phyloP scores from a whole-genome alignment of 148 eudicot genomes.

The Diospyros kaki region DNA sequence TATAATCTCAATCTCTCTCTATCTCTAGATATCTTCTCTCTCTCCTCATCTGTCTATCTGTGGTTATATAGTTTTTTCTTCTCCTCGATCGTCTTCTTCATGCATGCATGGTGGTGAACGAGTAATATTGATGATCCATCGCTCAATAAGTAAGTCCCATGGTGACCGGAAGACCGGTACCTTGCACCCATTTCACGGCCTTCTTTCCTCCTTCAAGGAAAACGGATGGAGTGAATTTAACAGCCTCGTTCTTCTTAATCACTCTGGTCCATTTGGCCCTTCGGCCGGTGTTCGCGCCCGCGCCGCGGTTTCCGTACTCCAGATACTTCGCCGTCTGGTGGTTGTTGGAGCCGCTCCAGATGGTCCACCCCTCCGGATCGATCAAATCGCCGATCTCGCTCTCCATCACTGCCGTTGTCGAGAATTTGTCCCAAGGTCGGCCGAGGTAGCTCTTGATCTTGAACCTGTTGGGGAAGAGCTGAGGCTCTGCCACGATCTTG shows the following conservation, averaged over 20 bases:
- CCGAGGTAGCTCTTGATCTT: constrained; percentile 46
- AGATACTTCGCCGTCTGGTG: constrained; percentile 34
- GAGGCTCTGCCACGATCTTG: constrained; percentile 57
- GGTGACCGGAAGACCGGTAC: not conserved
- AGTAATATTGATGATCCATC: too few species aligned
- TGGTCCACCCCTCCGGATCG: constrained; percentile 57
- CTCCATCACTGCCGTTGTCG: constrained; percentile 54
- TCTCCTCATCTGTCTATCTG: too few species aligned
- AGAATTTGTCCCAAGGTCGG: constrained; percentile 47
- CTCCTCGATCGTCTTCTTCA: too few species aligned
- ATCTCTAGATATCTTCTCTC: too few species aligned
- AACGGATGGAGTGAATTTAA: not conserved
- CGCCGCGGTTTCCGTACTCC: constrained; percentile 53
- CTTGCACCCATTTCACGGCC: not conserved
- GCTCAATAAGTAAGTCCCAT: not conserved
- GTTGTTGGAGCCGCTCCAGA: constrained; percentile 39
- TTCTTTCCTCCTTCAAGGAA: not conserved
- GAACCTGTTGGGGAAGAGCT: constrained; percentile 31
- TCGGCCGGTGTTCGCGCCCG: constrained; percentile 35
- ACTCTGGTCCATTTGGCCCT: constrained; percentile 48
- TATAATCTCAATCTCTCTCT: too few species aligned
- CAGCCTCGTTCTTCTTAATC: constrained; percentile 31
- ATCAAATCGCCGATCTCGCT: constrained; percentile 44
- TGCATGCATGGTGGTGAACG: too few species aligned
- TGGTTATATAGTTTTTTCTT: too few species aligned